Percentiles rank a stretch among this genome's conserved stretches.
phyloP scores from a whole-genome alignment of 169 alveolate genomes.

The Ichthyophthirius multifiliis region DNA sequence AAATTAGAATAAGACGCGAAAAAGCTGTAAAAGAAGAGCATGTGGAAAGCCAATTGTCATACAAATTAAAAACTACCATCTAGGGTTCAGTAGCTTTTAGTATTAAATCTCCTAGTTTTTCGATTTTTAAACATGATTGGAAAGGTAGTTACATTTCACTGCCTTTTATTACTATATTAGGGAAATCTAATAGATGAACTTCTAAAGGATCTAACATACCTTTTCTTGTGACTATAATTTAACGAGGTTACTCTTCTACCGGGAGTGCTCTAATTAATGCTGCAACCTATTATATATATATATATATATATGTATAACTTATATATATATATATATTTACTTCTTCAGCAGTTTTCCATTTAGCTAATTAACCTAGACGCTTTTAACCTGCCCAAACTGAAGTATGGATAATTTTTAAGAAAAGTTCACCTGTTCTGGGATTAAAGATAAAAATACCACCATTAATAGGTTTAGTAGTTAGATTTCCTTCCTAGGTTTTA shows the following conservation, averaged over 20 bases:
- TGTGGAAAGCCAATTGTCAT: slow-evolving; percentile 99
- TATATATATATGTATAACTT: background rate
- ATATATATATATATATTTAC: slow-evolving; percentile 46
- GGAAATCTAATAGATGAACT: slow-evolving; percentile 99
- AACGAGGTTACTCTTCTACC: slow-evolving; percentile 99
- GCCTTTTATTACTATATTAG: slow-evolving; percentile 99
- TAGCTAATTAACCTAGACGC: slow-evolving; percentile 98
- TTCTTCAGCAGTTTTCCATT: slow-evolving; percentile 99
- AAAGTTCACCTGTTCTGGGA: slow-evolving; percentile 99
- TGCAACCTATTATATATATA: slow-evolving; percentile 72
- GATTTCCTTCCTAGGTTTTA: slow-evolving; percentile 99
- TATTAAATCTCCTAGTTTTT: slow-evolving; percentile 99
- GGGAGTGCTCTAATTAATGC: slow-evolving; percentile 99
- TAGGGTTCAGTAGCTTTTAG: slow-evolving; percentile 99
- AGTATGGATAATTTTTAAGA: slow-evolving; percentile 99
- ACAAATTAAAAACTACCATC: slow-evolving; percentile 98
- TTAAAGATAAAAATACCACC: slow-evolving; percentile 99
- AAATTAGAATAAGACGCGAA: slow-evolving; percentile 94
- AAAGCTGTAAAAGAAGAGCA: slow-evolving; percentile 98
- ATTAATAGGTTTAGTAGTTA: slow-evolving; percentile 99
- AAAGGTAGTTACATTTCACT: slow-evolving; percentile 98
- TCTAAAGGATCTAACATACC: slow-evolving; percentile 99
- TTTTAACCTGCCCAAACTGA: slow-evolving; percentile 99
- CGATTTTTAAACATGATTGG: slow-evolving; percentile 97
- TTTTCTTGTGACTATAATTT: slow-evolving; percentile 98